A percentile compares a stretch with the other conserved stretches of the same genome.
These are phyloP conservation scores for Ogataea nakhonphanomensis DNA, from an alignment of 805 yeast species.

Conservation along the genomic window DNA sequence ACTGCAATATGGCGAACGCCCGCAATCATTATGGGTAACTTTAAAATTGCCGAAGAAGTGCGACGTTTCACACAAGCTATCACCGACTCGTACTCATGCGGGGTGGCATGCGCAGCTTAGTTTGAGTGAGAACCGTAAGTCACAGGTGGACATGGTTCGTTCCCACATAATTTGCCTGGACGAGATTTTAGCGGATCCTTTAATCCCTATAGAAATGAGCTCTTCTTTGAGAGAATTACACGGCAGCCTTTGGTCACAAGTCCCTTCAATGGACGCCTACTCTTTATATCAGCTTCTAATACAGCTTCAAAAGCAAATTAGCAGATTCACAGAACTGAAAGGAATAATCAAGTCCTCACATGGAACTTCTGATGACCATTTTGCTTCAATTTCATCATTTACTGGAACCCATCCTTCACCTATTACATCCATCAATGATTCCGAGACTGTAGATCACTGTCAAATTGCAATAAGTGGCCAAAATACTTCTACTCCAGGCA, in stretches of 20 bases:
- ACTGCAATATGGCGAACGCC: background rate
- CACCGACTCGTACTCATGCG: background rate
- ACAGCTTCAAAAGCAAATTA: slow-evolving; percentile 12
- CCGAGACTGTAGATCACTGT: background rate
- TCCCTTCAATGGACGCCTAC: slow-evolving; percentile 10
- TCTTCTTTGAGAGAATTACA: slow-evolving; percentile 8
- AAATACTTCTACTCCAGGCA: background rate
- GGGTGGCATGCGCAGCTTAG: background rate
- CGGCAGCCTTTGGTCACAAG: slow-evolving; percentile 10
- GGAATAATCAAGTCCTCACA: slow-evolving; percentile 1
- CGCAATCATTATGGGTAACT: slow-evolving; percentile 9
- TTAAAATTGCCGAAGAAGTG: slow-evolving; percentile 8
- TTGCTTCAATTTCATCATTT: background rate
- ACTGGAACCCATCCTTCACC: background rate
- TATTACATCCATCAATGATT: too few species aligned
- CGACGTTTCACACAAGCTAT: too few species aligned
- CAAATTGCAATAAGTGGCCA: background rate
- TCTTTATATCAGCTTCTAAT: slow-evolving; percentile 11
- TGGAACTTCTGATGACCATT: background rate
- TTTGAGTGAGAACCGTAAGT: background rate
- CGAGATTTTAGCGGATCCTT: slow-evolving; percentile 10
- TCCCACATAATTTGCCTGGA: slow-evolving; percentile 6
- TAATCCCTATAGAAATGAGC: slow-evolving; percentile 11
- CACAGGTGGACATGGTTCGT: slow-evolving; percentile 7
- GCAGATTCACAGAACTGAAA: slow-evolving; percentile 6